Base-by-base conservation (phyloP, 345 rosid genomes). In the Kernera saxatilis region DNA sequence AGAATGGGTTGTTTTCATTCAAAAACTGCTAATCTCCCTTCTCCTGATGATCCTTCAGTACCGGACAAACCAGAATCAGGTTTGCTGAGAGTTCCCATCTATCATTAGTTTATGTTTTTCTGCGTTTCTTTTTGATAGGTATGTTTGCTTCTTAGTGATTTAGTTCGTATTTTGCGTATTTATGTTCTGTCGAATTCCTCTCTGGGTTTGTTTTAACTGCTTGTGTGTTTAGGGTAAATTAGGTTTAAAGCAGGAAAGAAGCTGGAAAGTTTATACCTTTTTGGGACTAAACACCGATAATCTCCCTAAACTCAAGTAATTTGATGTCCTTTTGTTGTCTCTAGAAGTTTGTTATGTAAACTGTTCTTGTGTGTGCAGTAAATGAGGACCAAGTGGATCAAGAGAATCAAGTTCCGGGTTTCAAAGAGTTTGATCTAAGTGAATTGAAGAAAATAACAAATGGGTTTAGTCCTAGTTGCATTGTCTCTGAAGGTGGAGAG, bases 1-100 rank as follows among this genome's bases (percentile, higher is more conserved):
- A 60, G 53, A 55, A 89, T 88, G 97, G 96, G 96, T 68, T 90
- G 97, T 46, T 81, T 85, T 37, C 97, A 84, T 79, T 88, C 94
- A 64, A 90, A 82, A 78, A 81, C 84, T 44, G 37, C 83, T 18
- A 85, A 82, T 44, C 80, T 80, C 36, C 76, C 83, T 1, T 81
- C 93, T 29, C 86, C 92, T 18, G 86, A 86, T 58, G 81, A 83
- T 14, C 82, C 82, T 15, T 77, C 85, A 60, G 58, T 68, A 9
- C 80, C 58, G 5, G 7, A 35, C 46, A 15, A 33, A 48, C 71
- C 87, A 79, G 89, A 85, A 81, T 87, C 81, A 59, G 64, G 64
- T 14, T 7, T 29, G 18, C 5, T 6, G 40, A 15, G 8, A 58
- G 6, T 22, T 58, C n/a, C 11, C 8, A 11, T 59, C 21, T 58